Evolutionary conservation across 2,329 filamentous ascomycete genomes (phyloP).

Genomic region (Thielaviopsis ethacetica): DNA sequence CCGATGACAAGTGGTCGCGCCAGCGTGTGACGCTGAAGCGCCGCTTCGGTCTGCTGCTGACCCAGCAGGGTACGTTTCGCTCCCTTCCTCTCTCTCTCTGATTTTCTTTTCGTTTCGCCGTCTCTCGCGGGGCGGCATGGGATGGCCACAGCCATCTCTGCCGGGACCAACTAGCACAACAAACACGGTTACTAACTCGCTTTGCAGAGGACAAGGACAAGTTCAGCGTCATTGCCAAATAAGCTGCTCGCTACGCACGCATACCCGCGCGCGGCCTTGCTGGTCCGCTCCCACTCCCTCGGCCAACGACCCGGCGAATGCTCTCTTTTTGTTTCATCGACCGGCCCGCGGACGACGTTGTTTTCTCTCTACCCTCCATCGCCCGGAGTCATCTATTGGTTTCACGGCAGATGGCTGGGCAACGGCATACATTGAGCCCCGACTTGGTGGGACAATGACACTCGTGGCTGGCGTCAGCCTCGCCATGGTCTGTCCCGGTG

Average conservation of each 20-base stretch:
- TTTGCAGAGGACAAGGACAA: slow-evolving; percentile 8
- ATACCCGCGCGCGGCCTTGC: background rate
- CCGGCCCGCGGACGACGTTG: too few species aligned
- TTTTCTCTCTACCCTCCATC: too few species aligned
- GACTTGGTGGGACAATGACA: background rate
- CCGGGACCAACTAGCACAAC: background rate
- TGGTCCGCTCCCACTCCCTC: background rate
- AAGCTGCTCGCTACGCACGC: background rate
- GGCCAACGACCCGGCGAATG: background rate
- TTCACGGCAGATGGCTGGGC: background rate
- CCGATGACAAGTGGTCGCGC: slow-evolving; percentile 96
- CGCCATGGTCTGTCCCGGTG: background rate
- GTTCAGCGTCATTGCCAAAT: slow-evolving; percentile 11
- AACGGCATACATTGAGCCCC: background rate
- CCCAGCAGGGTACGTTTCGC: slow-evolving; percentile 45
- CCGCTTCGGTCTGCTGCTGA: slow-evolving; percentile 75
- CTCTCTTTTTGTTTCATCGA: too few species aligned
- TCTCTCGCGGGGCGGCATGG: too few species aligned
- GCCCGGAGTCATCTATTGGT: background rate
- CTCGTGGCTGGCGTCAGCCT: background rate
- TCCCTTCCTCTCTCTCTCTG: background rate
- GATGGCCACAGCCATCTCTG: background rate
- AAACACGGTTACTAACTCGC: background rate
- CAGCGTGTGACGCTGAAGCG: slow-evolving; percentile 92
- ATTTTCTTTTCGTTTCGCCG: too few species aligned